phyloP scores from a whole-genome alignment of 306 rosid species.

The Fragaria vesca region DNA sequence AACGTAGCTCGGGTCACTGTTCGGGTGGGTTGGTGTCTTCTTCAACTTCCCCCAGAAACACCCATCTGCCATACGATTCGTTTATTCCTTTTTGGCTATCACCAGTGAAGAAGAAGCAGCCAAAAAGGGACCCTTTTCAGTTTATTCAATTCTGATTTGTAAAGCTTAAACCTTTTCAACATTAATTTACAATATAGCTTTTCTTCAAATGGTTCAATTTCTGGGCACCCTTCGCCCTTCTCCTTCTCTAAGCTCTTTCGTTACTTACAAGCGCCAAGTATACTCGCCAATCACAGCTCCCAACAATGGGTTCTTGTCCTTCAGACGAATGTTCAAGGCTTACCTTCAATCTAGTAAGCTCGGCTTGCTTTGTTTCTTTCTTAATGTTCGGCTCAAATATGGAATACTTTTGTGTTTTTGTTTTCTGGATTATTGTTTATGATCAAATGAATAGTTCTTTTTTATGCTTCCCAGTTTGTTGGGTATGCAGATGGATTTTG shows the following conservation, averaged over 20 bases:
- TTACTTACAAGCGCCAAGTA: constrained; percentile 30
- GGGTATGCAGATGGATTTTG: background rate
- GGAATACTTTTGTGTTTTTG: background rate
- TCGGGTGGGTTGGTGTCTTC: background rate
- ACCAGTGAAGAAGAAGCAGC: background rate
- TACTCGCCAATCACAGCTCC: constrained; percentile 37
- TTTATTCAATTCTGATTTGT: background rate
- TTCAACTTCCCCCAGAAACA: background rate
- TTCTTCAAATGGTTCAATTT: constrained; percentile 39
- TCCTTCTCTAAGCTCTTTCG: constrained; percentile 41
- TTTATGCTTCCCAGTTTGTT: background rate
- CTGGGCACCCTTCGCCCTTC: constrained; percentile 56
- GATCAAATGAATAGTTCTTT: background rate
- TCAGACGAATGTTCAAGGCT: constrained; percentile 36
- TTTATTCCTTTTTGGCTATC: background rate
- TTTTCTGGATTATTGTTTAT: background rate
- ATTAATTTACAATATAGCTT: background rate
- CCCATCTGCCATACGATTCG: background rate
- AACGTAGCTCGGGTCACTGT: background rate
- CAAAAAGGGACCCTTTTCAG: background rate
- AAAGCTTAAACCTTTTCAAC: background rate
- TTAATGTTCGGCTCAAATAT: background rate
- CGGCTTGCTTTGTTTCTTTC: background rate
- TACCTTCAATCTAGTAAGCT: constrained; percentile 49
- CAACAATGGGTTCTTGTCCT: constrained; percentile 33